phyloP scores from a whole-genome alignment of 2,329 filamentous ascomycete species.

The Arachnomyces sp. region DNA sequence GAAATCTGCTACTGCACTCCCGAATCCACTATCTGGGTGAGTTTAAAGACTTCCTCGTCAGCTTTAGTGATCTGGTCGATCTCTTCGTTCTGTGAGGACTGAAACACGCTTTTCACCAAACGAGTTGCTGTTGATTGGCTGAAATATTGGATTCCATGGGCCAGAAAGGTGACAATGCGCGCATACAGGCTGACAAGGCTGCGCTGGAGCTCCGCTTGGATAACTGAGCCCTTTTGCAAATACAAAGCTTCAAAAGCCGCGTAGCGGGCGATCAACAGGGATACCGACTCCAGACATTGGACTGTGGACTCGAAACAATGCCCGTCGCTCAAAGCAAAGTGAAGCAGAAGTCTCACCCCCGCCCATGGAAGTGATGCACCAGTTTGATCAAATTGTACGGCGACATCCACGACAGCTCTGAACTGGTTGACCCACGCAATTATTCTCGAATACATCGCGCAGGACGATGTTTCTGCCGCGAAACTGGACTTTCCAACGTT shows the following conservation, averaged over 20 bases:
- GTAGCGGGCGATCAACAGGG: constrained; percentile 13
- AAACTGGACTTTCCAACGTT: constrained; percentile 4
- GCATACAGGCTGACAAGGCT: no score
- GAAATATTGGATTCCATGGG: no score
- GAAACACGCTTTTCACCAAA: no score
- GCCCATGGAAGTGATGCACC: constrained; percentile 29
- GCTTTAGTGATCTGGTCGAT: no score
- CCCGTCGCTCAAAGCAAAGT: constrained; percentile 14
- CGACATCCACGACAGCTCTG: constrained; percentile 21
- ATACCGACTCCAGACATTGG: constrained; percentile 10
- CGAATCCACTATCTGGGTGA: no score
- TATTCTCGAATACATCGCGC: constrained; percentile 8
- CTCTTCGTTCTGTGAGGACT: no score
- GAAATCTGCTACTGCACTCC: no score
- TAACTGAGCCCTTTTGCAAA: no score
- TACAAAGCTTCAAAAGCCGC: constrained; percentile 11
- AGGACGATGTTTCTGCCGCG: constrained; percentile 3
- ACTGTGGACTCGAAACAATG: constrained; percentile 3
- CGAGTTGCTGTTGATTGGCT: no score
- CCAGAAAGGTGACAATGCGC: no score
- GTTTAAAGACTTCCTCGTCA: no score
- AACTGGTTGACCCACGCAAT: constrained; percentile 18
- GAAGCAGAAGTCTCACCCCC: constrained; percentile 22
- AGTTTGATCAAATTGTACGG: constrained; percentile 21
- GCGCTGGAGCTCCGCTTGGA: no score